A percentile compares a stretch with the other conserved stretches of the same genome.
Conservation (phyloP, 345 rosid species). For the Murraya paniculata region DNA sequence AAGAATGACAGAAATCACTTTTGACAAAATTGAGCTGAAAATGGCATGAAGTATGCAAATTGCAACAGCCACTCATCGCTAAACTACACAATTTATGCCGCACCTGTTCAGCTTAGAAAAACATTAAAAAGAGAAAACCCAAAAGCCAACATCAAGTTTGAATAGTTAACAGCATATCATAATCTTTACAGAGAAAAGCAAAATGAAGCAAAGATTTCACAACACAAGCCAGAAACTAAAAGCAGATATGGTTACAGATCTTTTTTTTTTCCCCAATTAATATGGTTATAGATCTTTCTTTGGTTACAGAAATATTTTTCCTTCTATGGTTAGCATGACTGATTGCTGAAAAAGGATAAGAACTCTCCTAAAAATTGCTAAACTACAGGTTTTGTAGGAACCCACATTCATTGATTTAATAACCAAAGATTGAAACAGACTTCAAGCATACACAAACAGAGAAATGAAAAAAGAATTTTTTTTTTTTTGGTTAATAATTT, state of each 20-base stretch:
- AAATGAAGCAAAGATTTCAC: not conserved
- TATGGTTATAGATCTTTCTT: too few species aligned
- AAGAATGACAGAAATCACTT: not conserved
- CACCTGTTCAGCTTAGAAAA: not conserved
- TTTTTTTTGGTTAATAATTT: not conserved
- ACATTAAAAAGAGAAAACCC: not conserved
- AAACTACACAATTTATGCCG: not conserved
- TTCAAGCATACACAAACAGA: not conserved
- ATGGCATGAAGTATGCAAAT: not conserved
- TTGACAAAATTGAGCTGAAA: not conserved
- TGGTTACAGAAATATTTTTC: not conserved
- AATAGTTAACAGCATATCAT: not conserved
- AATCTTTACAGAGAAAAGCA: not conserved
- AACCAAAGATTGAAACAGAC: not conserved
- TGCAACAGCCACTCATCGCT: not conserved
- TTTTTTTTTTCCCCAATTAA: too few species aligned
- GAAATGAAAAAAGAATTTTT: not conserved
- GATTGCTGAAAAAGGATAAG: not conserved
- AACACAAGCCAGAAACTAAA: not conserved
- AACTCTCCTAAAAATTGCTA: slow-evolving; percentile 1
- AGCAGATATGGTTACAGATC: not conserved
- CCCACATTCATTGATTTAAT: not conserved
- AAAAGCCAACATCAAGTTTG: not conserved
- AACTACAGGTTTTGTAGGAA: slow-evolving; percentile 2
- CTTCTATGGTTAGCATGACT: not conserved